Evolutionary conservation across 331 rosid genomes (phyloP), one percentile per base, ranked within the genome.

Genomic region (Phaseolus coccineus): DNA sequence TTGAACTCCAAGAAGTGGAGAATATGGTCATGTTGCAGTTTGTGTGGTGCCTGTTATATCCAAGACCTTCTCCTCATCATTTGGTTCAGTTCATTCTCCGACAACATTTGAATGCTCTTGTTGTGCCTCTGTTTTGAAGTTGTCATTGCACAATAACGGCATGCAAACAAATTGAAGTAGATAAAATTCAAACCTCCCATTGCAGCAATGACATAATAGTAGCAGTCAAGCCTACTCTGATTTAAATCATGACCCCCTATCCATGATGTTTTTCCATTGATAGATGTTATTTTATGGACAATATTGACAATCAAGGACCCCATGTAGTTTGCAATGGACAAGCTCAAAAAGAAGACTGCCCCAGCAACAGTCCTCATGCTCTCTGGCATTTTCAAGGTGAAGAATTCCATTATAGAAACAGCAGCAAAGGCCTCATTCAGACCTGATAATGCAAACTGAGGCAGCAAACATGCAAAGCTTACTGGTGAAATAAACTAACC

Each of bases 361-460:
- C 96, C 97, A 6, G 97, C 88, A 56, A 89, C 88, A 0, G 96
- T 90, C 24, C 97, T 89, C 97, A 90, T 87, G 42, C 84, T 86
- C 80, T 92, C 96, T n/a, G 96, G 89, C 88, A 88, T 65, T 46
- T 88, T 85, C 80, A 74, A 76, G 4, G 94, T 90, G 10, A 94
- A 87, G 71, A 90, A 87, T 35, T 94, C 98, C 98, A 92, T 89
- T 13, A 92, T 56, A 25, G 96, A 86, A 63, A 94, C 88, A 16
- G 83, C 87, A 1, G 89, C 84, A 78, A 92, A 94, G 12, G 94
- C 93, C 79, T 94, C 97, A 13, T 83, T 89, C 25, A 92, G 64
- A 11, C 98, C 96, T 3, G 90, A 77, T 0, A 90, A 77, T 37
- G 73, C 80, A 55, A 83, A 92, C 71, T 92, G 97, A 2, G 97